Evolutionary conservation across 1,139 yeast genomes (phyloP).

Genomic region (Geotrichum klebahnii): DNA sequence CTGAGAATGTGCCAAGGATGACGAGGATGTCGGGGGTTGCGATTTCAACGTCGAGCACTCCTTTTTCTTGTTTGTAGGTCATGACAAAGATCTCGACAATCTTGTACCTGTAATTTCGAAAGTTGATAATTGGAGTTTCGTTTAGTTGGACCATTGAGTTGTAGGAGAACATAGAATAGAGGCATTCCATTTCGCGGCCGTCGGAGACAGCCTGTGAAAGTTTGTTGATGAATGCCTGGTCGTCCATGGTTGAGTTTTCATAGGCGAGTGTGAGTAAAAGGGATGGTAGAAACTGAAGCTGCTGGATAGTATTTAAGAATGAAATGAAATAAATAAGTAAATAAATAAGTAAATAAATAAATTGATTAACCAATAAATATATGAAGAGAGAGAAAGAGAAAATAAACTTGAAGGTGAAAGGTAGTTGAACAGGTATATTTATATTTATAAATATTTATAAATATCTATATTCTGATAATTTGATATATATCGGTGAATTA

Average conservation of each 20-base stretch:
- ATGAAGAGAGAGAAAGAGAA: too few relatives aligned
- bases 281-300: neutral
- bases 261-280: neutral
- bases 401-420: too few relatives aligned
- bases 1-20: conserved; percentile 18
- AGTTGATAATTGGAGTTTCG: conserved; percentile 22
- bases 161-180: conserved; percentile 8
- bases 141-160: conserved; percentile 14
- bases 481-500: too few relatives aligned
- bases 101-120: conserved; percentile 22
- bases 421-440: too few relatives aligned
- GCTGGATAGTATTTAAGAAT: too few relatives aligned
- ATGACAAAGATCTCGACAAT: conserved; percentile 22
- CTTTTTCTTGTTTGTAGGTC: conserved; percentile 21
- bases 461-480: too few relatives aligned
- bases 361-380: too few relatives aligned
- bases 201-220: conserved; percentile 11
- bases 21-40: conserved; percentile 19
- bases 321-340: too few relatives aligned
- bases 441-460: too few relatives aligned
- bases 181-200: conserved; percentile 17
- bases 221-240: conserved; percentile 11
- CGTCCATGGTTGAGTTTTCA: conserved; percentile 5
- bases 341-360: too few relatives aligned
- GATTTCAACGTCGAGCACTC: conserved; percentile 19